Base-by-base conservation (phyloP, 1,284 basidiomycete genomes). In the Kwoniella shivajii region DNA sequence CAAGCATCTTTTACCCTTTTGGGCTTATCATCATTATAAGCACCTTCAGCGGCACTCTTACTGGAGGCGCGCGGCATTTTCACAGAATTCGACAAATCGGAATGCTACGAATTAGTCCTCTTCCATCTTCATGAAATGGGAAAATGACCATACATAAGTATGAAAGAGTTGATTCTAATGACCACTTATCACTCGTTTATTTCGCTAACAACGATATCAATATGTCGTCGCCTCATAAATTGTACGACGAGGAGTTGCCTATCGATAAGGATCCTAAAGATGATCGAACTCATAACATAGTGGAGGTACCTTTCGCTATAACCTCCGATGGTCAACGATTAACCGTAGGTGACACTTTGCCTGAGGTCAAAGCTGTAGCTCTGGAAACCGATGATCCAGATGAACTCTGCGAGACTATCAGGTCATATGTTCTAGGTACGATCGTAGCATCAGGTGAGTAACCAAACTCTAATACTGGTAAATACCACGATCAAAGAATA, bases 381-480 rank as follows among this genome's bases (percentile, higher is more conserved):
- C 24, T 60, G 13, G 54, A 56, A 24, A 33, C 50, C 6, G 59
- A 56, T 36, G 59, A 60, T 45, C 46, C 33, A 5, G 36, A 39
- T 27, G 59, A 60, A 36, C 42, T 39, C 14, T 60, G 55, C 41
- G 55, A 57, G 38, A 93, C 59, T 18, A 16, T 60, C 34, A 39
- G 59, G 30, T 45, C 59, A 7, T 60, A 60, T 51, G 37, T 60
- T 14, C 24, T 60, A 7, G 59, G 59, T 27, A 53, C 54, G 4
- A 46, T 54, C 45, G 46, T 60, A 10, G 52, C 55, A 6, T 30
- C 54, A 13, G n/a, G n/a, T n/a, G n/a, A n/a, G n/a, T n/a, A n/a
- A n/a, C n/a, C n/a, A n/a, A n/a, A n/a, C n/a, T n/a, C n/a, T n/a
- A n/a, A n/a, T n/a, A n/a, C n/a, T n/a, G n/a, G n/a, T n/a, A n/a